phyloP scores from a whole-genome alignment of 306 rosid genomes.

The Gleditsia sinensis region DNA sequence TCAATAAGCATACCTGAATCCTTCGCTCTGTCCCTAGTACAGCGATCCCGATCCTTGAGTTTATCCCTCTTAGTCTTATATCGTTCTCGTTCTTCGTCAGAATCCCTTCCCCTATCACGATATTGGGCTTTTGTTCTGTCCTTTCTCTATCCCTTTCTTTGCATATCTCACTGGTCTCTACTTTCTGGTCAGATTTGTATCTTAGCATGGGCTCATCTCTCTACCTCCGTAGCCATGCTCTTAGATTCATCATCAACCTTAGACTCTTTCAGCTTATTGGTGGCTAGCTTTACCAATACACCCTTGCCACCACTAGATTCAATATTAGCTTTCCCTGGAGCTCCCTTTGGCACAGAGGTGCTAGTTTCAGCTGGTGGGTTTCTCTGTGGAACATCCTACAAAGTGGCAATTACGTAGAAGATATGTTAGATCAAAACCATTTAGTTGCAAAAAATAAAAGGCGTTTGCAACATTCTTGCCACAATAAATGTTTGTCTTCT shows the following conservation, averaged over 20 bases:
- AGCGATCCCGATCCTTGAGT: slow-evolving; percentile 56
- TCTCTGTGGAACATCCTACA: slow-evolving; percentile 62
- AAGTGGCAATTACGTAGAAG: slow-evolving; percentile 10
- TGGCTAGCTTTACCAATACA: slow-evolving; percentile 46
- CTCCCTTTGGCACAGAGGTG: slow-evolving; percentile 42
- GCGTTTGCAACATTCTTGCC: background rate
- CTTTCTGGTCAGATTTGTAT: slow-evolving; percentile 61
- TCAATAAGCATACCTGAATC: slow-evolving; percentile 56
- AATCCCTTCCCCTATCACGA: slow-evolving; percentile 82
- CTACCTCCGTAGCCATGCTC: slow-evolving; percentile 52
- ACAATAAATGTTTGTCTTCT: background rate
- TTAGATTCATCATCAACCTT: slow-evolving; percentile 70
- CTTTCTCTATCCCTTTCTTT: slow-evolving; percentile 57
- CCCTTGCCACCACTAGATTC: slow-evolving; percentile 58
- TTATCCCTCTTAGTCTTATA: slow-evolving; percentile 72
- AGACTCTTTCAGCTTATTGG: slow-evolving; percentile 56
- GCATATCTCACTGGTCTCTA: slow-evolving; percentile 50
- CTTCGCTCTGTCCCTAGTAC: slow-evolving; percentile 75
- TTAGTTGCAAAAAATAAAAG: background rate
- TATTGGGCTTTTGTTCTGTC: slow-evolving; percentile 65
- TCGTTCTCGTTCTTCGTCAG: slow-evolving; percentile 74
- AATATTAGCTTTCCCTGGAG: slow-evolving; percentile 40
- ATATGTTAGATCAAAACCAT: slow-evolving; percentile 1
- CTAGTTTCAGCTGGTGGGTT: slow-evolving; percentile 53
- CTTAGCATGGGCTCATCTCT: slow-evolving; percentile 53